phyloP scores from a whole-genome alignment of 331 rosid genomes.

The Pyrus hybrid region DNA sequence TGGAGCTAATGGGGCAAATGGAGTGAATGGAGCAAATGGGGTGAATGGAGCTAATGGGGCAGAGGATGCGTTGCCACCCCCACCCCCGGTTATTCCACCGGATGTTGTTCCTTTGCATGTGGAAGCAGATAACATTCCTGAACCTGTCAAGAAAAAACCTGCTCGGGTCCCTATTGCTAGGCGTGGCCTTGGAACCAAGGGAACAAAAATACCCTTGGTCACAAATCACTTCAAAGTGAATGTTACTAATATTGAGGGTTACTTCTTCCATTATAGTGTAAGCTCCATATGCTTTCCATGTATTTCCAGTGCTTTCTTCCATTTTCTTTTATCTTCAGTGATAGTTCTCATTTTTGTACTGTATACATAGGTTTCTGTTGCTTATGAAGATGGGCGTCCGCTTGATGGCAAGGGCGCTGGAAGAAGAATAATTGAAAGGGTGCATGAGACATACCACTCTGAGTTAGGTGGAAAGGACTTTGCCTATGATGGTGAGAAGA shows the following conservation, averaged over 20 bases:
- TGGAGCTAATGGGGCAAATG: not conserved
- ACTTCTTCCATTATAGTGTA: slow-evolving; percentile 88
- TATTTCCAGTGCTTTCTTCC: not conserved
- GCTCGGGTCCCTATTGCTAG: slow-evolving; percentile 64
- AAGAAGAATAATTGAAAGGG: slow-evolving; percentile 61
- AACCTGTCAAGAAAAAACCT: slow-evolving; percentile 49
- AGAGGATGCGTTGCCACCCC: slow-evolving; percentile 56
- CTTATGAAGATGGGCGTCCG: slow-evolving; percentile 91
- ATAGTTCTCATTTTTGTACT: not conserved
- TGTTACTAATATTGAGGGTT: slow-evolving; percentile 39
- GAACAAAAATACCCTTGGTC: slow-evolving; percentile 40
- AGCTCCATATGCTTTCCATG: not conserved
- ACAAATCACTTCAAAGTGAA: slow-evolving; percentile 78
- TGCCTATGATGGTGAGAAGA: slow-evolving; percentile 91
- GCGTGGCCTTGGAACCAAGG: slow-evolving; percentile 48
- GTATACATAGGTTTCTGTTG: slow-evolving; percentile 45
- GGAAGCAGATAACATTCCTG: slow-evolving; percentile 25
- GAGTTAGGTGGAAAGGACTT: slow-evolving; percentile 72
- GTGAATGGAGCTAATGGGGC: slow-evolving; percentile 4
- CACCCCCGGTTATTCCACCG: slow-evolving; percentile 65
- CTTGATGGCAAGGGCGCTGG: slow-evolving; percentile 83
- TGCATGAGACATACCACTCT: slow-evolving; percentile 61
- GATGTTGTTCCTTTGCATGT: slow-evolving; percentile 48
- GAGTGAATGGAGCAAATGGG: not conserved
- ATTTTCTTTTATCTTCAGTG: not conserved